Evolutionary conservation across 2,329 filamentous ascomycete genomes (phyloP).

Genomic region (Colletotrichum sp.): DNA sequence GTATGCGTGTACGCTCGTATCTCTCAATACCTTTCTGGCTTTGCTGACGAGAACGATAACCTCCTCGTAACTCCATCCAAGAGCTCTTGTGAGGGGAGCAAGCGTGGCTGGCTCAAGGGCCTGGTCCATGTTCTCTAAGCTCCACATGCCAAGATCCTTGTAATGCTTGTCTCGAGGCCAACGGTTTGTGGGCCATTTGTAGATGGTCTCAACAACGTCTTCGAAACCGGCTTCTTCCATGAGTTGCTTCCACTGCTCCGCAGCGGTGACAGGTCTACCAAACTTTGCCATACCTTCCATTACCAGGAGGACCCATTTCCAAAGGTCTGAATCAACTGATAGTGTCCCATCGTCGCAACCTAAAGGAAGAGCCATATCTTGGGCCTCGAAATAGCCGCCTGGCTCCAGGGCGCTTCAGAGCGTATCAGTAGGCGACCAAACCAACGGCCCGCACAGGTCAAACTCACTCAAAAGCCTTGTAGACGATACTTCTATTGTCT

Average conservation of each 20-base stretch:
- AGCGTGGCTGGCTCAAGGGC: slow-evolving; percentile 38
- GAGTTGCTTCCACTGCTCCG: slow-evolving; percentile 30
- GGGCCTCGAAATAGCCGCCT: slow-evolving; percentile 36
- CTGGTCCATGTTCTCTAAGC: slow-evolving; percentile 32
- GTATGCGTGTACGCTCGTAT: slow-evolving; percentile 29
- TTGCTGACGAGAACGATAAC: slow-evolving; percentile 25
- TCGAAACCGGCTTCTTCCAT: slow-evolving; percentile 17
- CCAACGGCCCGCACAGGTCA: background rate
- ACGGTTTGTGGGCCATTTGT: slow-evolving; percentile 19
- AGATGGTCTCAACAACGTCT: background rate
- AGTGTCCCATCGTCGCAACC: slow-evolving; percentile 36
- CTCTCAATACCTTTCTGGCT: slow-evolving; percentile 27
- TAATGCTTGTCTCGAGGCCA: slow-evolving; percentile 24
- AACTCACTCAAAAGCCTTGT: slow-evolving; percentile 24
- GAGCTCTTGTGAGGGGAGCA: slow-evolving; percentile 39
- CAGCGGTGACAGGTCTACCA: slow-evolving; percentile 32
- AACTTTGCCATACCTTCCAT: slow-evolving; percentile 32
- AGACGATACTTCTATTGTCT: slow-evolving; percentile 28
- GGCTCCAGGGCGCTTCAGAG: slow-evolving; percentile 32
- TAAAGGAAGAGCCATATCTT: slow-evolving; percentile 30
- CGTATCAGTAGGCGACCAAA: background rate
- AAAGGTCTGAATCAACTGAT: slow-evolving; percentile 25
- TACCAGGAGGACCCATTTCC: slow-evolving; percentile 34
- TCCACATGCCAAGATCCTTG: slow-evolving; percentile 19
- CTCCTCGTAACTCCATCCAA: slow-evolving; percentile 37